A percentile compares a stretch with the other conserved stretches of the same genome.
Evolutionary conservation across 768 basidiomycete genomes (phyloP).

Genomic region (Leccinum obscurum): DNA sequence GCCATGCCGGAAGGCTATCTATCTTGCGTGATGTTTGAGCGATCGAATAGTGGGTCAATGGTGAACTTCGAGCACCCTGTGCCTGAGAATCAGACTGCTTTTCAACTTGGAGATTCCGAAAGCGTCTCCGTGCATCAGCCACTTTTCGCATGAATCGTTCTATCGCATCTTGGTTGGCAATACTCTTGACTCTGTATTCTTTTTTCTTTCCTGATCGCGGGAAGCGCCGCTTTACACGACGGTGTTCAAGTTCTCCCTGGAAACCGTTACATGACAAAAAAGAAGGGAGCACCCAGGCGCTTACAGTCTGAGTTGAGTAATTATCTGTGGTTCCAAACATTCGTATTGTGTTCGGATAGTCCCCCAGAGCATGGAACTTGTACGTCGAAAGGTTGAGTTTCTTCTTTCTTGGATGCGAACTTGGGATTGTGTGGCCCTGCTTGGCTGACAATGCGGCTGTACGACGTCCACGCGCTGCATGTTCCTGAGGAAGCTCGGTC

Average conservation of each 20-base stretch:
- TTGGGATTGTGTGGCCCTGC: too few relatives aligned
- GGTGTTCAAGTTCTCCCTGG: background rate
- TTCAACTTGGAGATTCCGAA: background rate
- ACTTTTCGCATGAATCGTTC: background rate
- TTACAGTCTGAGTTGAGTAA: background rate
- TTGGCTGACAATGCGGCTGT: too few relatives aligned
- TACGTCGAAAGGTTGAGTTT: too few relatives aligned
- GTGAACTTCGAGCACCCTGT: background rate
- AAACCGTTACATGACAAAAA: background rate
- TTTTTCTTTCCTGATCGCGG: background rate
- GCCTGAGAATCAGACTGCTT: background rate
- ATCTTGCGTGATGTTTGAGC: background rate
- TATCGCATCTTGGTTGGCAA: background rate
- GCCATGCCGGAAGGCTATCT: too few relatives aligned
- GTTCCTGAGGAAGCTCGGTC: too few relatives aligned
- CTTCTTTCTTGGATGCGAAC: too few relatives aligned
- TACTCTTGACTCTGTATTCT: background rate
- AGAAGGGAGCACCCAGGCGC: background rate
- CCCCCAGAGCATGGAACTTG: too few relatives aligned
- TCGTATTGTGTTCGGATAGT: too few relatives aligned
- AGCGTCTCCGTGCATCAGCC: background rate
- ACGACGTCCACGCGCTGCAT: too few relatives aligned
- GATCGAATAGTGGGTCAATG: background rate
- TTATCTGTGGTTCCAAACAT: background rate
- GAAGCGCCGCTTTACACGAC: background rate